phyloP scores from a whole-genome alignment of 1,284 basidiomycete genomes.

The Ustilago cynodontis region DNA sequence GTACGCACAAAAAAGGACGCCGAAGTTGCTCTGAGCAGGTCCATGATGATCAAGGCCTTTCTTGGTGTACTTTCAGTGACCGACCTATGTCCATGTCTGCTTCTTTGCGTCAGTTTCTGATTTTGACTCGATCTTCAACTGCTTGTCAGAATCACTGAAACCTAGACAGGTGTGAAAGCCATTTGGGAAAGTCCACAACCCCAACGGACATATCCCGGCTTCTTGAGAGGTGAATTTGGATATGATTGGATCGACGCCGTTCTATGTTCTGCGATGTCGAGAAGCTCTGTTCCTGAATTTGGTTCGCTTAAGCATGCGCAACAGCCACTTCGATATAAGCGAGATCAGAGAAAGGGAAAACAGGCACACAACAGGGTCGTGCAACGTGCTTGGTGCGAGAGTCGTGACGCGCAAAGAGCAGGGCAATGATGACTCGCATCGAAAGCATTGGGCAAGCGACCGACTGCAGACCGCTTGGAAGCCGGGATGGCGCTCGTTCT shows the following conservation, averaged over 20 bases:
- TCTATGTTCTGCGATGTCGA: background rate
- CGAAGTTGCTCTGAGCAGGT: no score
- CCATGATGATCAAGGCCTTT: no score
- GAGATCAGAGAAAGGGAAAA: background rate
- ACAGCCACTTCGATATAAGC: slow-evolving; percentile 1
- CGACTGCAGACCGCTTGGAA: background rate
- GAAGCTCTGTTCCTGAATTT: slow-evolving; percentile 8
- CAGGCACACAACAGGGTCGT: slow-evolving; percentile 1
- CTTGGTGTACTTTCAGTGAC: no score
- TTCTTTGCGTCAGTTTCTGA: no score
- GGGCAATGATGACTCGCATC: background rate
- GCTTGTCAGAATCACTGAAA: no score
- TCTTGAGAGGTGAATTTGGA: background rate
- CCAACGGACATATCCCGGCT: background rate
- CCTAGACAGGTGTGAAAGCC: no score
- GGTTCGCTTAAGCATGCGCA: slow-evolving; percentile 3
- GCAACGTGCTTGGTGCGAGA: background rate
- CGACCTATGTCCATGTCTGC: no score
- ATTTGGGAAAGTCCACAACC: background rate
- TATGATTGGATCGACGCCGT: background rate
- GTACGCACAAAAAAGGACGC: background rate
- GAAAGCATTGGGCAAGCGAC: background rate
- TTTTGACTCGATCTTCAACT: no score
- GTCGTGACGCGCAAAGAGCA: slow-evolving; percentile 5
- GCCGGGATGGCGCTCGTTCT: background rate